phyloP scores from a whole-genome alignment of 805 yeast genomes.

The Kuraishia molischiana region DNA sequence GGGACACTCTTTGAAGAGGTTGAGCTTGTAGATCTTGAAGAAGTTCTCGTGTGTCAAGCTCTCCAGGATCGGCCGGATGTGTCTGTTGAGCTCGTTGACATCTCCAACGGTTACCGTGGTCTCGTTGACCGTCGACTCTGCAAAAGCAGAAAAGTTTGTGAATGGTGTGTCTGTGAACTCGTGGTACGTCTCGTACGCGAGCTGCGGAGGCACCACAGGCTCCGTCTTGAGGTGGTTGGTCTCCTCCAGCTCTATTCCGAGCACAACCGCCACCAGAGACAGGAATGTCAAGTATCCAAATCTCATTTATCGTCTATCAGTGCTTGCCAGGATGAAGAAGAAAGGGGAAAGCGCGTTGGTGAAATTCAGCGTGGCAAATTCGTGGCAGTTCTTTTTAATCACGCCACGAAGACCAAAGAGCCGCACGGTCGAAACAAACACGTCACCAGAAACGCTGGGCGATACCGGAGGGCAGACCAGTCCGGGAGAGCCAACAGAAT shows the following conservation, averaged over 20 bases:
- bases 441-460: too few species aligned
- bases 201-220: slow-evolving; percentile 11
- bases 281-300: not conserved
- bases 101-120: slow-evolving; percentile 26
- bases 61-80: slow-evolving; percentile 46
- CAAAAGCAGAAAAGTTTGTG: slow-evolving; percentile 12
- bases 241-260: not conserved
- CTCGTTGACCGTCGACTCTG: slow-evolving; percentile 14
- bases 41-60: slow-evolving; percentile 63
- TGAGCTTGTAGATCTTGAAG: slow-evolving; percentile 80
- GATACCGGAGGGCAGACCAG: too few species aligned
- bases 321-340: too few species aligned
- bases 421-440: too few species aligned
- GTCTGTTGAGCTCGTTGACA: slow-evolving; percentile 39
- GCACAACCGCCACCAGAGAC: not conserved
- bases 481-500: too few species aligned
- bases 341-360: too few species aligned
- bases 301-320: not conserved
- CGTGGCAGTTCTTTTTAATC: too few species aligned
- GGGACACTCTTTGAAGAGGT: slow-evolving; percentile 76
- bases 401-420: too few species aligned
- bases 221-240: not conserved
- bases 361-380: too few species aligned
- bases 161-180: slow-evolving; percentile 22
- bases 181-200: slow-evolving; percentile 15